Evolutionary conservation across 805 yeast genomes (phyloP), one percentile per base, ranked within the genome.

Genomic region (Sugiyamaella valdiviana): DNA sequence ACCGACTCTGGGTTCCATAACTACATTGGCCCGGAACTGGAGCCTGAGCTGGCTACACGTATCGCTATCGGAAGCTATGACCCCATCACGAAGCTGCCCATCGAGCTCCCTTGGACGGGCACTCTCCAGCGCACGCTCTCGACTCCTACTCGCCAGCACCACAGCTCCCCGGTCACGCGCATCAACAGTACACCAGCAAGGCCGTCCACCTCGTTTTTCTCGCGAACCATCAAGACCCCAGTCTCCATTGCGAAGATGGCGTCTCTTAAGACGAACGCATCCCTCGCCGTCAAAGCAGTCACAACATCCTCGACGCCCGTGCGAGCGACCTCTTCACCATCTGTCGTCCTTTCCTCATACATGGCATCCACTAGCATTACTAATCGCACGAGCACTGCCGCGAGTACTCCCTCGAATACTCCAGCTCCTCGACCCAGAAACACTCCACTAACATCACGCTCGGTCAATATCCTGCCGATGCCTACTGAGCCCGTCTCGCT

Each of bases 61-160:
- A 72, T 89, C 17, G 85, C 95, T 7, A 54, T 53, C 15, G 97
- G 95, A 1, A 74, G 72, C 6, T 56, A 85, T 7, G 78, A 83
- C 62, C 96, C 97, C 1, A 71, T 76, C 46, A 71, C 79, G 1
- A 78, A 77, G 52, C 60, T 64, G 40, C 63, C 64, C 1, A 64
- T 82, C 24, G 39, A 26, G 10, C 21, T 43, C 6, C 48, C 50
- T 6, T 46, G 40, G 32, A 3, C 7, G 14, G 10, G 32, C 2
- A n/a, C 32, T 10, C 32, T 26, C 7, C 32, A 26, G 7, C 32
- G 32, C 3, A 26, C 32, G 14, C 14, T 26, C 3, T 26, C 32
- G 32, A 26, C 32, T 26, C 32, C 32, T 4, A 26, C 32, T 3
- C 32, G 32, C n/a, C 15, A 20, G 38, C 20, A 17, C 5, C 19